phyloP scores from a whole-genome alignment of 2,329 filamentous ascomycete species.

The Gaeumannomyces tritici region DNA sequence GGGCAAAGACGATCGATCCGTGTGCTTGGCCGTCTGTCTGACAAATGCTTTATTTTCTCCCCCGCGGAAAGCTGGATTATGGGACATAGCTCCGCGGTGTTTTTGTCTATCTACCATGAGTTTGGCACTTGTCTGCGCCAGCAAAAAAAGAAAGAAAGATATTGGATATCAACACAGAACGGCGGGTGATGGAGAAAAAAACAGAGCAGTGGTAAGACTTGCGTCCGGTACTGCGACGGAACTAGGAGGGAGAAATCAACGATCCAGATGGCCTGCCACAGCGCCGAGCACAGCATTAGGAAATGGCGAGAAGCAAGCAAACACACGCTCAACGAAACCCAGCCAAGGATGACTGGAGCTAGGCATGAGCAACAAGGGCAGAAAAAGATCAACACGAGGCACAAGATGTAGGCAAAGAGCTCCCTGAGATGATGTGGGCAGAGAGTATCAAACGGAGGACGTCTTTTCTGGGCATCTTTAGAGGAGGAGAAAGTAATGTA shows the following conservation, averaged over 20 bases:
- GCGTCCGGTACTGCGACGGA: neutral
- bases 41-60: too few species aligned
- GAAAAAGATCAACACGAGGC: neutral
- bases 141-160: neutral
- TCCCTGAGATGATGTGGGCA: neutral
- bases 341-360: neutral
- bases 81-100: neutral
- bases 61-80: neutral
- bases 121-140: neutral
- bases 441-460: neutral
- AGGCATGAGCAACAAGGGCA: neutral
- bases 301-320: neutral
- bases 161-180: neutral
- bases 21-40: too few species aligned
- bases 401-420: neutral
- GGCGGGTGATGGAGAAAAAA: too few species aligned
- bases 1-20: too few species aligned
- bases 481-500: neutral
- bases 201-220: too few species aligned
- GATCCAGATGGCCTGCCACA: neutral
- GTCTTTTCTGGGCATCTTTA: too few species aligned
- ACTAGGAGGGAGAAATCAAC: too few species aligned
- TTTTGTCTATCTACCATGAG: neutral
- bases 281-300: neutral
- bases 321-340: neutral